Conservation (phyloP, 2,329 filamentous ascomycete genomes). For the Chaetomium globosum region DNA sequence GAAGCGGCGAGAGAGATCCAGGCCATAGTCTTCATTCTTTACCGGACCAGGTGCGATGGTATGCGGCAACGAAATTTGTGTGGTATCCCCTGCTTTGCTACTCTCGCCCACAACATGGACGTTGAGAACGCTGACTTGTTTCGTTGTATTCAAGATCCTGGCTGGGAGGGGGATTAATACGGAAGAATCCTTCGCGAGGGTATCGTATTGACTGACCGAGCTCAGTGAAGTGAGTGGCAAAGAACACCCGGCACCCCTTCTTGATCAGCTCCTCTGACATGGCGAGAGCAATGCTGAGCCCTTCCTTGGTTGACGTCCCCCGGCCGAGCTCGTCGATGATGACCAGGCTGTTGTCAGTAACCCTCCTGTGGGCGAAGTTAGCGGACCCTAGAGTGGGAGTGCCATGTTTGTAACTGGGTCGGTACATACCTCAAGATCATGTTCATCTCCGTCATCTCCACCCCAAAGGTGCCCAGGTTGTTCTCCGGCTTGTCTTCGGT, state of each 20-base stretch:
- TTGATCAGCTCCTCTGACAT: slow-evolving; percentile 86
- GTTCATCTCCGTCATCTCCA: slow-evolving; percentile 94
- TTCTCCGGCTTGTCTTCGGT: slow-evolving; percentile 86
- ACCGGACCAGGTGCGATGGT: slow-evolving; percentile 73
- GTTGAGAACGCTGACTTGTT: slow-evolving; percentile 75
- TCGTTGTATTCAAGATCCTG: slow-evolving; percentile 76
- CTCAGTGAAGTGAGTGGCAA: slow-evolving; percentile 89
- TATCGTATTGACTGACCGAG: slow-evolving; percentile 51
- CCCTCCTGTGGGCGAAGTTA: slow-evolving; percentile 56
- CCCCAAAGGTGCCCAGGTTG: slow-evolving; percentile 89
- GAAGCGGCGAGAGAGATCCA: slow-evolving; percentile 76
- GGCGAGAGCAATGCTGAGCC: slow-evolving; percentile 83
- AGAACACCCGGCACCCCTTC: slow-evolving; percentile 80
- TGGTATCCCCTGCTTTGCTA: slow-evolving; percentile 52
- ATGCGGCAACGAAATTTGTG: slow-evolving; percentile 84
- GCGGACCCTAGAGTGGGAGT: not conserved
- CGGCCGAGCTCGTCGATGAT: slow-evolving; percentile 92
- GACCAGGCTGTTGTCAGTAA: slow-evolving; percentile 73
- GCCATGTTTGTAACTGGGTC: not conserved
- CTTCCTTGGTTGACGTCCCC: slow-evolving; percentile 86
- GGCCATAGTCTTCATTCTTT: slow-evolving; percentile 75
- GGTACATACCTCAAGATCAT: slow-evolving; percentile 72
- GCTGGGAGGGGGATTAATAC: slow-evolving; percentile 51
- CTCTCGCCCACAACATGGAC: slow-evolving; percentile 77
- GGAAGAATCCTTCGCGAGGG: not conserved